Evolutionary conservation across 2,329 filamentous ascomycete genomes (phyloP).

Genomic region (Gliomastix tumulicola): DNA sequence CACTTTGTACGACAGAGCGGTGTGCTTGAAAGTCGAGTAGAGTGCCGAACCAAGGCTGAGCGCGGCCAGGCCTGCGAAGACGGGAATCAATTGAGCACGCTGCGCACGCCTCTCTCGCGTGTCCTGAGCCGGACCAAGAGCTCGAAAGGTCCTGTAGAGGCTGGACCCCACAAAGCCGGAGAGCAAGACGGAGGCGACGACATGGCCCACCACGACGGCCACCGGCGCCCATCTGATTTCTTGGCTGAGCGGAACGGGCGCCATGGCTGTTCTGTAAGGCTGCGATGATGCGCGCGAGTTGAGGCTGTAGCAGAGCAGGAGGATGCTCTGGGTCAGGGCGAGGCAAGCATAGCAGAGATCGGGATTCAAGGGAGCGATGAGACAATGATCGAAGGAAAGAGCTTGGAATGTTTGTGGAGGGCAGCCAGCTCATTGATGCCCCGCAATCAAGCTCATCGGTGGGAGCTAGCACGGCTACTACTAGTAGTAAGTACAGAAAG

Average conservation of each 20-base stretch:
- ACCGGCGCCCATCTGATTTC: slow-evolving; percentile 12
- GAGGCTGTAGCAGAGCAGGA: neutral
- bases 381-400: no score
- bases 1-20: slow-evolving; percentile 37
- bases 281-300: neutral
- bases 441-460: no score
- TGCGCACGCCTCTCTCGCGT: slow-evolving; percentile 20
- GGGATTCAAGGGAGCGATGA: no score
- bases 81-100: slow-evolving; percentile 16
- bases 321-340: no score
- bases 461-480: no score
- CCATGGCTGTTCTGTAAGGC: no score
- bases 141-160: slow-evolving; percentile 14
- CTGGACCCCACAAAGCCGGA: slow-evolving; percentile 11
- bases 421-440: no score
- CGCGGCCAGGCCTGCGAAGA: slow-evolving; percentile 35
- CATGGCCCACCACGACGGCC: slow-evolving; percentile 11
- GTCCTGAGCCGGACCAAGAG: slow-evolving; percentile 24
- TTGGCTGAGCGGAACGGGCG: slow-evolving; percentile 13
- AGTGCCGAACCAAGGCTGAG: slow-evolving; percentile 34
- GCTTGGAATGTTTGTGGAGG: no score
- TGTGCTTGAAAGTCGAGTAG: slow-evolving; percentile 34
- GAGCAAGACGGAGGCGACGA: slow-evolving; percentile 8
- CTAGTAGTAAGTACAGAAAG: no score
- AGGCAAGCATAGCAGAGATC: no score